Evolutionary conservation across 768 basidiomycete genomes (phyloP).

Genomic region (Collybiopsis confluens): DNA sequence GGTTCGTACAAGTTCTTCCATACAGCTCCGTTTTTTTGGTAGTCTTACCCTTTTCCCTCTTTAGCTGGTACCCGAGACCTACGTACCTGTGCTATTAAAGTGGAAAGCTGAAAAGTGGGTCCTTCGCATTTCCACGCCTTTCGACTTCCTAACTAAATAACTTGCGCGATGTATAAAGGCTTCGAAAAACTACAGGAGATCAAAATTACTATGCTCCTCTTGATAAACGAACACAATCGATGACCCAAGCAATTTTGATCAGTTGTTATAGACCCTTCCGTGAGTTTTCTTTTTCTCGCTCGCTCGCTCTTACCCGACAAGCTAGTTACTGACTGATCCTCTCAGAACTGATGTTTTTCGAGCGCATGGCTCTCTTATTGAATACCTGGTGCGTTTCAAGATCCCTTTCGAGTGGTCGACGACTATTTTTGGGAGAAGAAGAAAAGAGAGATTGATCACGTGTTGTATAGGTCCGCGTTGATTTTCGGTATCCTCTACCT

Average conservation of each 20-base stretch:
- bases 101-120: slow-evolving; percentile 53
- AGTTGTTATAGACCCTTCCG: slow-evolving; percentile 73
- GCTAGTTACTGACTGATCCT: too few relatives aligned
- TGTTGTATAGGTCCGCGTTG: slow-evolving; percentile 51
- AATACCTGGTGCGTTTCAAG: slow-evolving; percentile 71
- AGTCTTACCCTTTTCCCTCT: not conserved
- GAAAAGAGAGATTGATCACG: too few relatives aligned
- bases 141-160: too few relatives aligned
- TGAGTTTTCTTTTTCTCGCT: slow-evolving; percentile 25
- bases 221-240: slow-evolving; percentile 43
- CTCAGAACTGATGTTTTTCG: slow-evolving; percentile 57
- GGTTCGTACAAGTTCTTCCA: slow-evolving; percentile 28
- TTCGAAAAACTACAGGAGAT: slow-evolving; percentile 56
- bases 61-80: slow-evolving; percentile 73
- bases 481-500: slow-evolving; percentile 60
- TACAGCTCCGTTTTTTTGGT: too few relatives aligned
- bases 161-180: slow-evolving; percentile 32
- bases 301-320: not conserved
- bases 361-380: slow-evolving; percentile 74
- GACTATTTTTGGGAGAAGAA: slow-evolving; percentile 40
- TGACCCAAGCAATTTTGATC: slow-evolving; percentile 43
- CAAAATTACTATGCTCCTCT: slow-evolving; percentile 51
- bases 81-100: slow-evolving; percentile 54
- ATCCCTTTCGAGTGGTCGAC: slow-evolving; percentile 20
- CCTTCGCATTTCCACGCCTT: not conserved